Conservation (phyloP, 805 yeast genomes). For the Yamadazyma sp. region DNA sequence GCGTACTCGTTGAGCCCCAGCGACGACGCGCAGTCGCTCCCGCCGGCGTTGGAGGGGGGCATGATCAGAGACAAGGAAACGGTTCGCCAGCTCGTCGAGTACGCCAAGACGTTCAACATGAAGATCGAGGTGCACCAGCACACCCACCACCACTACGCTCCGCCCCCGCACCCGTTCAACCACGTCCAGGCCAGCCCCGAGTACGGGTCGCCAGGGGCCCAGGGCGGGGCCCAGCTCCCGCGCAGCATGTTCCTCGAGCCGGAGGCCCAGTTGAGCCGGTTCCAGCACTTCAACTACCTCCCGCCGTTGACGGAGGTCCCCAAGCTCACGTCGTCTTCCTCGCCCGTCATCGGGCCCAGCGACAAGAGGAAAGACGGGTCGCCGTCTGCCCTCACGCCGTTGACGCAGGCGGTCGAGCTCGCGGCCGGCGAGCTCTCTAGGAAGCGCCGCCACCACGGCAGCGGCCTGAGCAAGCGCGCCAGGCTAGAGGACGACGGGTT, state of each 20-base stretch:
- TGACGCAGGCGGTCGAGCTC: conserved; percentile 42
- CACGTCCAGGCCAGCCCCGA: conserved; percentile 8
- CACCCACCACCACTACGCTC: conserved; percentile 73
- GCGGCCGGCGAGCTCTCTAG: conserved; percentile 29
- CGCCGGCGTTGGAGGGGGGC: conserved; percentile 38
- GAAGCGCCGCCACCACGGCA: conserved; percentile 13
- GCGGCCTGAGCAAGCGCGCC: conserved; percentile 5
- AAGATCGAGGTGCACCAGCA: conserved; percentile 80
- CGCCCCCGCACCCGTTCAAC: conserved; percentile 28
- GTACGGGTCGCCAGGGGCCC: conserved; percentile 1
- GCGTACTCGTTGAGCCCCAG: conserved; percentile 46
- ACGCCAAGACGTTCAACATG: conserved; percentile 58
- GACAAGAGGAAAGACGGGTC: conserved; percentile 27
- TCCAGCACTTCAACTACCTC: conserved; percentile 70
- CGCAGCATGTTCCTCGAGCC: conserved; percentile 36
- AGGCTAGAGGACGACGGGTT: conserved; percentile 27
- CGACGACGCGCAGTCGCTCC: conserved; percentile 22
- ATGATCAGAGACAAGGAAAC: conserved; percentile 50
- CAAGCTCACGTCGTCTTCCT: conserved; percentile 57
- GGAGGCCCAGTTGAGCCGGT: conserved; percentile 55
- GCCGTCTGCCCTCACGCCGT: conserved; percentile 32
- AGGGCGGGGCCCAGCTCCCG: background rate
- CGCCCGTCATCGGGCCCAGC: conserved; percentile 16
- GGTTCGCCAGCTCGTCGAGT: conserved; percentile 56
- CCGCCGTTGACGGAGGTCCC: conserved; percentile 75